phyloP scores from a whole-genome alignment of 164 flowering plant species.

The Magnolia officinalis region DNA sequence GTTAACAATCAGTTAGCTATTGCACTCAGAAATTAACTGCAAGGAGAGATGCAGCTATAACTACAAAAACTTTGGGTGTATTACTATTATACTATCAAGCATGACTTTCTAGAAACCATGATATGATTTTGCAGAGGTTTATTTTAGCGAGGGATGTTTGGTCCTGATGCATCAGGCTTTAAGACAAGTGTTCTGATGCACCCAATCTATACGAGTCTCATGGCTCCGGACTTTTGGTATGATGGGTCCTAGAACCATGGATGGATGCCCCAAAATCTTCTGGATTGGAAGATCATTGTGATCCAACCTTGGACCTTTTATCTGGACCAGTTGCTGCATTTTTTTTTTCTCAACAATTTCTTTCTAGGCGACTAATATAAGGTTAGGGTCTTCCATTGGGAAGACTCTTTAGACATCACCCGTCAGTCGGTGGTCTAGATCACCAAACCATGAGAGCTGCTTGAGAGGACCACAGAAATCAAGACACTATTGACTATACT shows the following conservation, averaged over 20 bases:
- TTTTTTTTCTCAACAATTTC: neutral
- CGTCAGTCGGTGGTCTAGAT: neutral
- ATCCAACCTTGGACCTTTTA: too few species aligned
- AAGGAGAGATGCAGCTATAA: neutral
- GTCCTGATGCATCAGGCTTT: neutral
- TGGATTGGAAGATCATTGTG: neutral
- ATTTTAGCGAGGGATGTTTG: neutral
- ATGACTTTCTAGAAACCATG: neutral
- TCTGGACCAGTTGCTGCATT: neutral
- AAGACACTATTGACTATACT: neutral
- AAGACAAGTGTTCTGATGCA: neutral
- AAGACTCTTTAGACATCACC: neutral
- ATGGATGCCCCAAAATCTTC: neutral
- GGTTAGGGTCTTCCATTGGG: neutral
- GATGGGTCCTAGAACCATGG: neutral
- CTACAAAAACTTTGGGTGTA: neutral
- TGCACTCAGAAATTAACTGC: neutral
- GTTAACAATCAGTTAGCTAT: slow-evolving; percentile 13
- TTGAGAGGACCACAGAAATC: neutral
- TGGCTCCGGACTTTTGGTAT: neutral
- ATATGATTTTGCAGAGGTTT: neutral
- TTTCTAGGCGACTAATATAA: neutral
- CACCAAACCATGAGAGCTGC: neutral
- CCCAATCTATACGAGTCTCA: neutral
- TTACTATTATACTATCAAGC: neutral